phyloP scores from a whole-genome alignment of 805 yeast genomes.

The Clavispora carvajalis region DNA sequence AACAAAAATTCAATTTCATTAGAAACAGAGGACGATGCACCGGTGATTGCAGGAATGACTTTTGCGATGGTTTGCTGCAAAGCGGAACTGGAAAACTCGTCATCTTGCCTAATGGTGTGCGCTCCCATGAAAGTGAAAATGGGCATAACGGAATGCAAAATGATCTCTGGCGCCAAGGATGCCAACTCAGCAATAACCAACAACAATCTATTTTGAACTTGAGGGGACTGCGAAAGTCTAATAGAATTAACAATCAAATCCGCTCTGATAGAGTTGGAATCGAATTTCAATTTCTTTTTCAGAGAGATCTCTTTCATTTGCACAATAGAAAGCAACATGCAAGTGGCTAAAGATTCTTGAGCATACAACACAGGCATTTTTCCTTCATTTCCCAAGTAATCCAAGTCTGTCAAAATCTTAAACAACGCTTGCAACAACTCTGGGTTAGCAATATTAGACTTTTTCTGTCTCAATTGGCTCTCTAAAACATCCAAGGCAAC shows the following conservation, averaged over 20 bases:
- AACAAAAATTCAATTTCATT: slow-evolving; percentile 77
- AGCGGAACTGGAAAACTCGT: slow-evolving; percentile 87
- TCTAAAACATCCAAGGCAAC: slow-evolving; percentile 77
- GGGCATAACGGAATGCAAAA: slow-evolving; percentile 97
- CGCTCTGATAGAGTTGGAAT: slow-evolving; percentile 70
- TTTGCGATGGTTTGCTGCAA: slow-evolving; percentile 86
- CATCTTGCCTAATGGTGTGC: slow-evolving; percentile 93
- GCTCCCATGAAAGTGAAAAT: slow-evolving; percentile 99
- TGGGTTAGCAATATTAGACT: slow-evolving; percentile 32
- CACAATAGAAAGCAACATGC: slow-evolving; percentile 68
- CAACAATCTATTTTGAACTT: slow-evolving; percentile 84
- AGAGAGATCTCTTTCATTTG: slow-evolving; percentile 37
- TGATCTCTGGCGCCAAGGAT: slow-evolving; percentile 81
- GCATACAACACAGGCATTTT: slow-evolving; percentile 86
- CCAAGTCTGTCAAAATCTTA: slow-evolving; percentile 65
- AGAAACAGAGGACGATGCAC: slow-evolving; percentile 41
- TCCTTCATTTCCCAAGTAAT: slow-evolving; percentile 85
- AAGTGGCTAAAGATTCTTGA: slow-evolving; percentile 84
- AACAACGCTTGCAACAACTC: slow-evolving; percentile 49
- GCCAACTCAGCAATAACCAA: slow-evolving; percentile 86
- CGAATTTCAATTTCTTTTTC: slow-evolving; percentile 35
- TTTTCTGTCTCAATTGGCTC: slow-evolving; percentile 31
- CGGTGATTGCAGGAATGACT: slow-evolving; percentile 80
- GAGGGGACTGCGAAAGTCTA: slow-evolving; percentile 85
- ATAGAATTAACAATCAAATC: slow-evolving; percentile 89